Evolutionary conservation across 2,329 filamentous ascomycete genomes (phyloP), one percentile per base, ranked within the genome.

Genomic region (Fusarium pseudograminearum): DNA sequence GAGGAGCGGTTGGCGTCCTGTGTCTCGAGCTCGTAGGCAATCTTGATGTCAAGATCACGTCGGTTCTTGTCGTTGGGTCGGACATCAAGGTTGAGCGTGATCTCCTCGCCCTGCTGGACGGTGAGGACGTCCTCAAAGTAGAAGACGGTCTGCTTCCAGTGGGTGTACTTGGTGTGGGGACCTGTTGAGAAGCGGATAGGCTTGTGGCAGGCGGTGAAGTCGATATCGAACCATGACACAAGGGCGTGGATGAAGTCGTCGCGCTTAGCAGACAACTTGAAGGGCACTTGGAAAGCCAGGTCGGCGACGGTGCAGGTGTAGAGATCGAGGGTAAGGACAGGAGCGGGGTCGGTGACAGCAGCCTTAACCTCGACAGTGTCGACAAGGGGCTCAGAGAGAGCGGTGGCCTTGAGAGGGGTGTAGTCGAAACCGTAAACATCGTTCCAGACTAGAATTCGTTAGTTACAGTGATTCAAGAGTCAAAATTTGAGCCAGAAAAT

Each of bases 61-160:
- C 91, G 90, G 86, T 99, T 98, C 88, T 96, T 94, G 69, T 91
- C 87, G 79, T 97, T 99, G 55, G 96, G 96, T 82, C 90, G 91
- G 83, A 95, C 97, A 69, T 89, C 86, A 41, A 99, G 83, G 33
- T 86, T 84, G 76, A 93, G 93, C 64, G 84, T 82, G 64, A 99
- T 86, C 76, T 88, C 86, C 85, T 99, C 96, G 60, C 91, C 93
- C 77, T 93, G 87, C 81, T 97, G 91, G 38, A 97, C 94, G 20
- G 94, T 98, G 70, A 99, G 84, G 34, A 97, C 93, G 74, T 99
- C 94, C 77, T 92, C 89, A 69, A 99, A 86, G 84, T 99, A 99
- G 84, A 99, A 98, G 68, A 99, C 96, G 15, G 96, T 99, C 86
- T 99, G 96, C 85, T 99, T 99, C 96, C 96, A 99, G 87, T 99